A percentile compares a stretch with the other conserved stretches of the same genome.
Conservation (phyloP, 1,284 basidiomycete species). For the Leccinum pachyderme region DNA sequence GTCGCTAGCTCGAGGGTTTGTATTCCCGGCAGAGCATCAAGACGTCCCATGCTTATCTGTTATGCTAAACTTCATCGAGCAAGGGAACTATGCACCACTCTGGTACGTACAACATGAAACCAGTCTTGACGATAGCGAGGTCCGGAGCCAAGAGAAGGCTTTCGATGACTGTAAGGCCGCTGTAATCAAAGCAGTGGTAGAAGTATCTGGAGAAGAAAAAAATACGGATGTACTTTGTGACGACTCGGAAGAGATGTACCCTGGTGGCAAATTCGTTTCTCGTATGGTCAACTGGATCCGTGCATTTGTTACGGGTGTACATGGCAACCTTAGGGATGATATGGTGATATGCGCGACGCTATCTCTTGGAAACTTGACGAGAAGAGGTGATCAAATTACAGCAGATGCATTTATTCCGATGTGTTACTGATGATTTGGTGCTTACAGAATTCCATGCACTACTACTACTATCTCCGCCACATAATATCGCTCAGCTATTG, state of each 20-base stretch:
- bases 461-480: constrained; percentile 55
- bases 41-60: constrained; percentile 58
- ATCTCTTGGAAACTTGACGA: constrained; percentile 78
- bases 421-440: constrained; percentile 1
- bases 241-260: constrained; percentile 49
- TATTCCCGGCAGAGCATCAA: constrained; percentile 55
- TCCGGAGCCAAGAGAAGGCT: constrained; percentile 59
- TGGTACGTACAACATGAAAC: constrained; percentile 49
- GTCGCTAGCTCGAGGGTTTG: constrained; percentile 64
- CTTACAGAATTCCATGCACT: constrained; percentile 61
- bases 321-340: constrained; percentile 58
- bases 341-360: constrained; percentile 81
- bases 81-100: constrained; percentile 59
- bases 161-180: constrained; percentile 84
- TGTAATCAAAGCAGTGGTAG: constrained; percentile 81
- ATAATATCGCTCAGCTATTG: constrained; percentile 50
- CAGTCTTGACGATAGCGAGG: constrained; percentile 42
- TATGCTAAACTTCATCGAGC: constrained; percentile 72
- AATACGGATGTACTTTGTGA: constrained; percentile 77
- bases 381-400: constrained; percentile 57
- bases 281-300: constrained; percentile 80
- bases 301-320: constrained; percentile 38
- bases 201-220: constrained; percentile 78
- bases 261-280: constrained; percentile 70
- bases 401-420: not conserved